Percentiles rank a stretch among this genome's conserved stretches.
phyloP scores from a whole-genome alignment of 805 yeast genomes.

The Myxozyma mucilagina region DNA sequence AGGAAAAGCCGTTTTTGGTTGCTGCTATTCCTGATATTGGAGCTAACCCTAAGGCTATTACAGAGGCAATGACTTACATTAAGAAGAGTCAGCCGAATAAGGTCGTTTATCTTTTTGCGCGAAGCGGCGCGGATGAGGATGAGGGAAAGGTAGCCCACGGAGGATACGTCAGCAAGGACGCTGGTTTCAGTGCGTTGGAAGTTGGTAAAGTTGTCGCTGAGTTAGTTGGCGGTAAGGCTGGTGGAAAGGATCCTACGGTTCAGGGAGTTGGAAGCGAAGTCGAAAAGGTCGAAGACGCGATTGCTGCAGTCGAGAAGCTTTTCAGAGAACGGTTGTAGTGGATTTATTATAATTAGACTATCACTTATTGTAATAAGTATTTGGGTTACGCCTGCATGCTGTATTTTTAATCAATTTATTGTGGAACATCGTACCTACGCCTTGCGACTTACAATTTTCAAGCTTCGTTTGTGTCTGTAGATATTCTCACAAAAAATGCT shows the following conservation, averaged over 20 bases:
- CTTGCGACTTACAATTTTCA: no score
- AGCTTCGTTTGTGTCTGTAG: no score
- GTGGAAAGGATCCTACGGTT: slow-evolving; percentile 95
- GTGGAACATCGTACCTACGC: no score
- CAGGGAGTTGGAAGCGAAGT: slow-evolving; percentile 96
- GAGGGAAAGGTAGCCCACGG: slow-evolving; percentile 89
- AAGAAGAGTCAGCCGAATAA: slow-evolving; percentile 74
- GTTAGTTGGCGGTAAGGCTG: slow-evolving; percentile 92
- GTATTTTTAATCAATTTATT: no score
- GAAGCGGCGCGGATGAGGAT: slow-evolving; percentile 44
- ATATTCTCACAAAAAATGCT: no score
- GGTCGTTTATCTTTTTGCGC: slow-evolving; percentile 78
- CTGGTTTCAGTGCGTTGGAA: slow-evolving; percentile 67
- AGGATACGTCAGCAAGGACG: slow-evolving; percentile 74
- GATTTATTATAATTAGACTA: neutral
- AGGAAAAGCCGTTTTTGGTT: slow-evolving; percentile 56
- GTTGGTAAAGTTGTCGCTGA: slow-evolving; percentile 70
- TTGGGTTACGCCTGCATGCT: neutral
- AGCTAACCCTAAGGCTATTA: slow-evolving; percentile 88
- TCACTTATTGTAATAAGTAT: neutral
- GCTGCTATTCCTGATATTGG: slow-evolving; percentile 64
- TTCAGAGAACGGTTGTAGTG: slow-evolving; percentile 46
- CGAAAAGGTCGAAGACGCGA: slow-evolving; percentile 67
- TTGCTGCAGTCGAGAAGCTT: slow-evolving; percentile 63
- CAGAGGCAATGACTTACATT: slow-evolving; percentile 85